phyloP scores from a whole-genome alignment of 805 yeast species.

The Wickerhamiella kurtzmanii region DNA sequence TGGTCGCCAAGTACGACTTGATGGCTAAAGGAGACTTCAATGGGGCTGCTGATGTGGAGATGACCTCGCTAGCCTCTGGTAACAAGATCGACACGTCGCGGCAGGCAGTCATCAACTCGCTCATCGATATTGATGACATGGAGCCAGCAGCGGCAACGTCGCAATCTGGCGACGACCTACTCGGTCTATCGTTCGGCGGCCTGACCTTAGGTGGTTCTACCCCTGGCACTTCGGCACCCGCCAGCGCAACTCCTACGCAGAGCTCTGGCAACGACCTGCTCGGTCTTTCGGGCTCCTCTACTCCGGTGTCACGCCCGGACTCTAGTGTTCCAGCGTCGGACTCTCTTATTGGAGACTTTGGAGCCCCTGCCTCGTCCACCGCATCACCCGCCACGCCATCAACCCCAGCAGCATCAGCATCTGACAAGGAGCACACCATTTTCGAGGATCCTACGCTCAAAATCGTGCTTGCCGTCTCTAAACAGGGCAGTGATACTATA shows the following conservation, averaged over 20 bases:
- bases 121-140: slow-evolving; percentile 67
- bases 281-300: slow-evolving; percentile 3
- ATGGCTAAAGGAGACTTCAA: slow-evolving; percentile 50
- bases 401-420: slow-evolving; percentile 8
- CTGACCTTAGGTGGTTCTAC: slow-evolving; percentile 33
- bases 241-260: slow-evolving; percentile 1
- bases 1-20: slow-evolving; percentile 51
- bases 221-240: slow-evolving; percentile 10
- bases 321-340: slow-evolving; percentile 1
- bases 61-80: slow-evolving; percentile 15
- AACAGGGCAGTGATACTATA: slow-evolving; percentile 29
- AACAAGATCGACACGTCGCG: slow-evolving; percentile 24
- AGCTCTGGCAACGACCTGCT: neutral
- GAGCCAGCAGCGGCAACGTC: slow-evolving; percentile 19
- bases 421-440: slow-evolving; percentile 6
- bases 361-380: neutral
- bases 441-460: slow-evolving; percentile 30
- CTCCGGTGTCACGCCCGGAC: slow-evolving; percentile 11
- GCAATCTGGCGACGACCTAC: slow-evolving; percentile 38
- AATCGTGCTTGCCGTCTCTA: slow-evolving; percentile 34
- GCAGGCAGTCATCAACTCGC: slow-evolving; percentile 32
- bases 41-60: slow-evolving; percentile 34
- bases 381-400: neutral
- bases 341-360: slow-evolving; percentile 4
- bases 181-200: slow-evolving; percentile 46